These are phyloP conservation scores for Camellia lanceoleosa DNA, from an alignment of 148 eudicot genomes.

Conservation along the genomic window DNA sequence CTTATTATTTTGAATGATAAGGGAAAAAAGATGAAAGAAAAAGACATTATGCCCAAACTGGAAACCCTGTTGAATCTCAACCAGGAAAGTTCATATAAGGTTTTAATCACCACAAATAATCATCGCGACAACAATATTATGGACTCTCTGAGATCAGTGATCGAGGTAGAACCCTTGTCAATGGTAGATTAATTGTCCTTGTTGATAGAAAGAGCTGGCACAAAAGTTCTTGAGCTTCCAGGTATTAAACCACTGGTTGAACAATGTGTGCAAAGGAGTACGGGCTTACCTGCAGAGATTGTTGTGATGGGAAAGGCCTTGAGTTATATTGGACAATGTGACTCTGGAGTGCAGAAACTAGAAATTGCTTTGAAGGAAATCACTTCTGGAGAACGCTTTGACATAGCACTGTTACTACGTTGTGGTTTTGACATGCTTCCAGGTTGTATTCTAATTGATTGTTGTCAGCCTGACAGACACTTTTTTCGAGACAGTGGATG, in stretches of 20 bases:
- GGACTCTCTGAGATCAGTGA: neutral
- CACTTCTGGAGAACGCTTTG: neutral
- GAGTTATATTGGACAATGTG: neutral
- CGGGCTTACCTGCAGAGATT: neutral
- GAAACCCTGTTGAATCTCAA: neutral
- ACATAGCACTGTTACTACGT: neutral
- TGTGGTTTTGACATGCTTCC: neutral
- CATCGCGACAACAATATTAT: too few species aligned
- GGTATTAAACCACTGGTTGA: neutral
- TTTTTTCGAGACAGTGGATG: neutral
- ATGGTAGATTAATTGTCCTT: neutral
- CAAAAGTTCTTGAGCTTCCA: neutral
- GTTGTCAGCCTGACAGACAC: neutral
- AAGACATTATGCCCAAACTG: neutral
- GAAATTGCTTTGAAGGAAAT: neutral
- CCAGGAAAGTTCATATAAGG: neutral
- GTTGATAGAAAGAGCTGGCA: neutral
- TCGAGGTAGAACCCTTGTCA: neutral
- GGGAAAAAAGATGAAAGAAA: neutral
- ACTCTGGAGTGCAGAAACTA: neutral
- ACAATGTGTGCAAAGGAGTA: too few species aligned
- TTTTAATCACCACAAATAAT: neutral
- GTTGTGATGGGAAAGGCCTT: neutral
- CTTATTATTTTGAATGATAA: constrained; percentile 8
- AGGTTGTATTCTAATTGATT: neutral